Base-by-base conservation (phyloP, 306 rosid species). In the Hippophae rhamnoides region DNA sequence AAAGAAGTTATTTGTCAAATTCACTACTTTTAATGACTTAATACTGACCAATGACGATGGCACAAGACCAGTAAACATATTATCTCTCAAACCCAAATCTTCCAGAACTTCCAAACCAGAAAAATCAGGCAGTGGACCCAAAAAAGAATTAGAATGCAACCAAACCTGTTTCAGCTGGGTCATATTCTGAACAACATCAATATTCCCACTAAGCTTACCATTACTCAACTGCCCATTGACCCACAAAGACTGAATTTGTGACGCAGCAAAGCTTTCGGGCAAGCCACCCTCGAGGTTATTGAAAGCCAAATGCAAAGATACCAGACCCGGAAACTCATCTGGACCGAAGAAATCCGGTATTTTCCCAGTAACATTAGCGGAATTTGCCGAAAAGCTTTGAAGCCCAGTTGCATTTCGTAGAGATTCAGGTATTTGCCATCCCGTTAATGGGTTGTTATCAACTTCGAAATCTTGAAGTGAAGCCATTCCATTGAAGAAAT, bases 321-420 rank as follows among this genome's bases (percentile, higher is more conserved):
- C 47, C 71, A 90, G 70, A 0, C 81, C 67, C 18, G 94, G 77
- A 50, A 87, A 82, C 9, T 43, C 81, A 1, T 70, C 82, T 0
- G 68, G 58, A 10, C 69, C 56, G 57, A 90, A 69, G 53, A 87
- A 81, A 3, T 73, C 80, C 3, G 95, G 95, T 45, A 90, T 52
- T 12, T 41, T 65, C 7, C 97, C 94, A 13, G 74, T 69, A 41
- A 86, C 47, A 47, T 84, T 86, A 38, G 94, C 94, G 2, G 83
- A 80, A 44, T 84, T 82, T 2, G 94, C 94, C 0, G 95, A 90
- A 76, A 89, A 89, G 44, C 82, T 89, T 76, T 80, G 84, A 41
- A 89, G 77, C 6, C 71, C 38, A 5, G 89, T 66, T 57, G 89
- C 84, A 54, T 71, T 63, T 51, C n/a, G 64, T 41, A 82, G 81